Base-by-base conservation (phyloP, 495 filamentous ascomycete genomes). In the Aspergillus affinis region DNA sequence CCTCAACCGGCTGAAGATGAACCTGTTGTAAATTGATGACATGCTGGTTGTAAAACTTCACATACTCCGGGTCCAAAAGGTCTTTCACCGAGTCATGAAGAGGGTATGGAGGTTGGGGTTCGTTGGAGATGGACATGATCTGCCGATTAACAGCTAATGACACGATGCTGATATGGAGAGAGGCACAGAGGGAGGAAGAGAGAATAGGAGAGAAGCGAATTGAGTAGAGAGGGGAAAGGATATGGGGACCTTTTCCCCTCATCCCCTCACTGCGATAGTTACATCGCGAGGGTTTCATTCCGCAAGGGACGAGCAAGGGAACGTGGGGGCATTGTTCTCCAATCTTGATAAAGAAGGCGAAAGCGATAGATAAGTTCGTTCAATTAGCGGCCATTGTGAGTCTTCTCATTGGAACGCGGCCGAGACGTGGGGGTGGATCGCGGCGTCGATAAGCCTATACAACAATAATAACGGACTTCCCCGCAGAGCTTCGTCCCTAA, bases 31-130 rank as follows among this genome's bases (percentile, higher is more conserved):
- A 71, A 58, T 81, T 67, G 62, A 78, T 75, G 12, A 86, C 75
- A 67, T 81, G 63, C 46, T 78, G 54, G 64, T 85, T 84, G 65
- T 85, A 85, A 69, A 83, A 84, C 23, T 62, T 66, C 54, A 76
- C 77, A 63, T 84, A 86, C 51, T 79, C 76, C 9, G 82, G 78
- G 61, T 83, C 72, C 44, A 86, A 54, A 48, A 67, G 57, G 55
- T 77, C 64, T 41, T 69, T 65, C 46, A 86, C 71, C 17, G 81
- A 82, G 18, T 69, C 67, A 59, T 86, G 81, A 46, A 86, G 76
- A 29, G 82, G 81, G 58, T 86, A 84, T 0, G 82, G 83, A 12
- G 83, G 83, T 59, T 76, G 68, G 46, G 72, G 67, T 29, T 66
- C 51, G 32, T 62, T 60, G 8, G 68, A 52, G 48, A 67, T 59